phyloP scores from a whole-genome alignment of 2,329 filamentous ascomycete genomes.

The Aquanectria penicillioides region DNA sequence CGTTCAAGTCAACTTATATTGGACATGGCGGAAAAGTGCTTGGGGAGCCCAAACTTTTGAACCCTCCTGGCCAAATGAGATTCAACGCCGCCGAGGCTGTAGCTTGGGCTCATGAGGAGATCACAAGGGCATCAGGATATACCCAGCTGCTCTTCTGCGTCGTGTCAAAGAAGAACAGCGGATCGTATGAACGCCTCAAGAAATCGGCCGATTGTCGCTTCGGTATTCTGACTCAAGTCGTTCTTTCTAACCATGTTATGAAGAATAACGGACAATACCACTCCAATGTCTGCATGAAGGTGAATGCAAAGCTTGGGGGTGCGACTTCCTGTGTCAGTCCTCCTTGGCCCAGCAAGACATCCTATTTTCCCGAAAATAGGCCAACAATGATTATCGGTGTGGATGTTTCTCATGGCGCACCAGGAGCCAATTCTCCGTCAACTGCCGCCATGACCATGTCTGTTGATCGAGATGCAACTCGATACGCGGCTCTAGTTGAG shows the following conservation, averaged over 20 bases:
- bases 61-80: constrained; percentile 43
- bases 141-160: constrained; percentile 86
- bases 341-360: constrained; percentile 49
- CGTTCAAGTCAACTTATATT: constrained; percentile 58
- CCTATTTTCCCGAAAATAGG: constrained; percentile 54
- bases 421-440: constrained; percentile 74
- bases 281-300: constrained; percentile 95
- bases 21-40: constrained; percentile 60
- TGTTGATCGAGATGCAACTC: constrained; percentile 74
- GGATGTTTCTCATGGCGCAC: constrained; percentile 86
- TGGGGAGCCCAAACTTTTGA: constrained; percentile 47
- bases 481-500: constrained; percentile 82
- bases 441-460: constrained; percentile 91
- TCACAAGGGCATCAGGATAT: constrained; percentile 63
- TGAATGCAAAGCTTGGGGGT: constrained; percentile 95
- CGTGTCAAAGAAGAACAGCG: constrained; percentile 74
- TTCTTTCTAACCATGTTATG: constrained; percentile 76
- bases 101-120: constrained; percentile 51
- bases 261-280: constrained; percentile 84
- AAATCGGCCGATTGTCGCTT: constrained; percentile 87
- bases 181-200: constrained; percentile 86
- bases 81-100: constrained; percentile 63
- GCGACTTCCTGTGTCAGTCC: constrained; percentile 66
- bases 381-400: constrained; percentile 86
- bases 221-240: constrained; percentile 83